These are phyloP conservation scores for Fusarium xylarioides DNA, from an alignment of 2,329 filamentous ascomycete genomes.

Conservation along the genomic window DNA sequence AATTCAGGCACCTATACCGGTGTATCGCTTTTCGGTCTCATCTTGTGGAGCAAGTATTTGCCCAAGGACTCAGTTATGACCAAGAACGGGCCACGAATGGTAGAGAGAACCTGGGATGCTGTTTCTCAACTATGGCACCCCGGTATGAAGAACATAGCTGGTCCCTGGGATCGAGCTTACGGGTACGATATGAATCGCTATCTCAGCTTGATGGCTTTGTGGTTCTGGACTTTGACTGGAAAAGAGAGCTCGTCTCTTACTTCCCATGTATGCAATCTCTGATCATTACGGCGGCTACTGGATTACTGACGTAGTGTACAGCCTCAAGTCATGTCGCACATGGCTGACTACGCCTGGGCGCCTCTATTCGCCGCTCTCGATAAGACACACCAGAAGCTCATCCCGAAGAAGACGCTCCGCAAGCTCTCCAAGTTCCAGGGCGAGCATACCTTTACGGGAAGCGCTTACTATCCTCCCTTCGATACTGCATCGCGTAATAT, in stretches of 20 bases:
- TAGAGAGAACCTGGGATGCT: slow-evolving; percentile 62
- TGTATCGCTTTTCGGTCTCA: slow-evolving; percentile 66
- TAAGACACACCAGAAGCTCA: slow-evolving; percentile 57
- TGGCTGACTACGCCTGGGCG: slow-evolving; percentile 66
- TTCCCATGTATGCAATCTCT: neutral
- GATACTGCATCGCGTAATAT: slow-evolving; percentile 67
- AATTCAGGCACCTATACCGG: slow-evolving; percentile 71
- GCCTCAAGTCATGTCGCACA: slow-evolving; percentile 65
- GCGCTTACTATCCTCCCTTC: slow-evolving; percentile 66
- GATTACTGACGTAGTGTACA: slow-evolving; percentile 18
- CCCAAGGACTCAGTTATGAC: slow-evolving; percentile 62
- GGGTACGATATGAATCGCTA: slow-evolving; percentile 72
- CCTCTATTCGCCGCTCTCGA: slow-evolving; percentile 66
- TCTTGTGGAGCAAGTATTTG: slow-evolving; percentile 68
- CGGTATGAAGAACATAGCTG: slow-evolving; percentile 67
- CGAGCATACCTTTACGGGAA: slow-evolving; percentile 61
- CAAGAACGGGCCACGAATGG: slow-evolving; percentile 60
- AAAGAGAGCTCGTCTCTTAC: slow-evolving; percentile 52
- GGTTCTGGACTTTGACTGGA: slow-evolving; percentile 67
- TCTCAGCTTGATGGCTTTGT: slow-evolving; percentile 64
- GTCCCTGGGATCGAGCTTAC: slow-evolving; percentile 71
- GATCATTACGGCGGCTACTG: rapidly evolving
- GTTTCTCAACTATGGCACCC: slow-evolving; percentile 65
- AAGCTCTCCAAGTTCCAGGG: slow-evolving; percentile 59
- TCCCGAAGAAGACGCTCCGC: slow-evolving; percentile 52